Evolutionary conservation across 345 rosid genomes (phyloP).

Genomic region (Microcos paniculata): DNA sequence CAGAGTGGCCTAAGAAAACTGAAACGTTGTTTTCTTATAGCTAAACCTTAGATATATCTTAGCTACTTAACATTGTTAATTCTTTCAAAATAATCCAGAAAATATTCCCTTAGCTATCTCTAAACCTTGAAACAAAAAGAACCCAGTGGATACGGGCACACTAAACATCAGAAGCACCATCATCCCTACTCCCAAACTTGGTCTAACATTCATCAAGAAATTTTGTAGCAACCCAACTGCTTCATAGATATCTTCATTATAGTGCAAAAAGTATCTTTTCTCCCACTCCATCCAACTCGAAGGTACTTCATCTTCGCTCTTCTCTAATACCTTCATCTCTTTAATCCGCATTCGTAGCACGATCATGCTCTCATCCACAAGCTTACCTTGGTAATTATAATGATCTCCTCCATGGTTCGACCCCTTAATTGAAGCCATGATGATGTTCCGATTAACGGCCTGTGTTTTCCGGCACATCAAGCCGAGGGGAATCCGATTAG

Average conservation of each 20-base stretch:
- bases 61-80: too few species aligned
- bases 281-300: conserved; percentile 52
- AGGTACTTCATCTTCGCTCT: conserved; percentile 22
- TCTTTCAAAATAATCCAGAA: too few species aligned
- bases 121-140: neutral
- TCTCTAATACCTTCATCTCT: conserved; percentile 36
- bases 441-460: neutral
- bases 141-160: conserved; percentile 13
- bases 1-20: too few species aligned
- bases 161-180: conserved; percentile 19
- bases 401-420: neutral
- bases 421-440: neutral
- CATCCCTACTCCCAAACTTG: conserved; percentile 39
- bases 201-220: conserved; percentile 35
- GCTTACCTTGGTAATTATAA: conserved; percentile 2
- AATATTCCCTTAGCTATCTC: neutral
- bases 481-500: neutral
- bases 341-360: conserved; percentile 37
- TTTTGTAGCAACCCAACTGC: conserved; percentile 38
- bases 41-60: too few species aligned
- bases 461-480: neutral
- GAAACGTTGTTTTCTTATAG: too few species aligned
- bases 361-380: conserved; percentile 43
- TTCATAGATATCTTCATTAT: conserved; percentile 25
- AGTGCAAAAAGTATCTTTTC: conserved; percentile 28